Evolutionary conservation across 768 basidiomycete genomes (phyloP), one percentile per base, ranked within the genome.

Genomic region (Boletus sp.): DNA sequence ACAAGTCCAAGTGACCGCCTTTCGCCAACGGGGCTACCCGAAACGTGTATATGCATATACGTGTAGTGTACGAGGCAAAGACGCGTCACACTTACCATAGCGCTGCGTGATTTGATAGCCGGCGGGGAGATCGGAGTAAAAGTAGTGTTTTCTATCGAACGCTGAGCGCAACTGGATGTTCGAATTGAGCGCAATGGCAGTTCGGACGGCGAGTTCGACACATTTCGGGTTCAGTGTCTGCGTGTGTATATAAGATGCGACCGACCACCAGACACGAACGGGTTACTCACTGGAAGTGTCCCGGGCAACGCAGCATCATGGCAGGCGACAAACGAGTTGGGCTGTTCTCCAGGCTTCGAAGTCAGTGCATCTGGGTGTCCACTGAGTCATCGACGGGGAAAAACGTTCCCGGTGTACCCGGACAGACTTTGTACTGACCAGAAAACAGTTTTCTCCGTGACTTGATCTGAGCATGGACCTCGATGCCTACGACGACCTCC

Each of bases 21-120:
- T 72, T 80, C 0, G 94, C 93, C 47, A 97, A 73, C 0, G 94
- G 93, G 35, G 86, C 94, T 97, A 24, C 24, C 2, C 24, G 24
- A 24, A 24, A 24, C 24, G 24, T 24, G 24, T 24, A 24, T 24
- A 24, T 3, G 24, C 24, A 24, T 24, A 24, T 24, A 24, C 24
- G 24, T 24, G 24, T 3, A 24, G 24, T 24, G 24, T 24, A 24
- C 24, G 24, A 24, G 24, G 24, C 11, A 32, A 50, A n/a, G 41
- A 52, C 10, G 44, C 24, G 24, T 24, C 24, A 8, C 28, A 67
- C 64, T 61, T 58, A 92, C 92, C 83, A 72, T 98, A 97, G 60
- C 92, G 90, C 69, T 98, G 95, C 0, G 95, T 99, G 59, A 99
- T 96, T 74, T 99, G 97, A 72, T 94, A 98, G 0, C 96, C 96